A percentile compares a stretch with the other conserved stretches of the same genome.
Conservation (phyloP, 169 alveolate genomes). For the Cryptosporidium parvum region DNA sequence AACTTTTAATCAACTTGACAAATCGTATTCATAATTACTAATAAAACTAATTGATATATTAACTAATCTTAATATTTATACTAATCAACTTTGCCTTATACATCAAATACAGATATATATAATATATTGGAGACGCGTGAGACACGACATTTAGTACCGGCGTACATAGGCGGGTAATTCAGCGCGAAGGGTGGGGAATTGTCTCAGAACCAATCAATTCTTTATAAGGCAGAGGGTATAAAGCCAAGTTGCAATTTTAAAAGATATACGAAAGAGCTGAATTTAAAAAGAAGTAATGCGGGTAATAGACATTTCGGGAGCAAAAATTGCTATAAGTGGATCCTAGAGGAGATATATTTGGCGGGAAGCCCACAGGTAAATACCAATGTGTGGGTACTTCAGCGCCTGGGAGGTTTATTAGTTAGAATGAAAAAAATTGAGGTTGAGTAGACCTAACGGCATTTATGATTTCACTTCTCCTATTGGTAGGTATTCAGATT, state of each 20-base stretch:
- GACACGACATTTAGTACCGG: background rate
- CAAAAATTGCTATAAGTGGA: background rate
- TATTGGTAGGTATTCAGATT: background rate
- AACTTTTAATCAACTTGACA: slow-evolving; percentile 5
- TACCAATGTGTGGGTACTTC: background rate
- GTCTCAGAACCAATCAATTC: background rate
- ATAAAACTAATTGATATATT: background rate
- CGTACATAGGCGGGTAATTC: background rate
- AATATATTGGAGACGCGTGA: background rate
- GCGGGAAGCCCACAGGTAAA: background rate
- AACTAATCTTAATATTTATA: background rate
- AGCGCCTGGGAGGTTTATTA: background rate
- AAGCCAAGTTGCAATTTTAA: no score
- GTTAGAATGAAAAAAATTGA: background rate
- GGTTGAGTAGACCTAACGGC: background rate
- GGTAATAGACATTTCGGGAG: background rate
- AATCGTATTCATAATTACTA: background rate
- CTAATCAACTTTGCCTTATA: background rate
- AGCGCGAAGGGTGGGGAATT: background rate
- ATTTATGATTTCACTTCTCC: background rate
- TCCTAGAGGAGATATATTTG: background rate
- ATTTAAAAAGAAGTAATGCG: background rate
- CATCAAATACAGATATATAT: background rate
- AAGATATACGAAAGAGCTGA: no score
- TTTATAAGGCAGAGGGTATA: background rate